Evolutionary conservation across 331 rosid species (phyloP).

Genomic region (Acacia pycnantha): DNA sequence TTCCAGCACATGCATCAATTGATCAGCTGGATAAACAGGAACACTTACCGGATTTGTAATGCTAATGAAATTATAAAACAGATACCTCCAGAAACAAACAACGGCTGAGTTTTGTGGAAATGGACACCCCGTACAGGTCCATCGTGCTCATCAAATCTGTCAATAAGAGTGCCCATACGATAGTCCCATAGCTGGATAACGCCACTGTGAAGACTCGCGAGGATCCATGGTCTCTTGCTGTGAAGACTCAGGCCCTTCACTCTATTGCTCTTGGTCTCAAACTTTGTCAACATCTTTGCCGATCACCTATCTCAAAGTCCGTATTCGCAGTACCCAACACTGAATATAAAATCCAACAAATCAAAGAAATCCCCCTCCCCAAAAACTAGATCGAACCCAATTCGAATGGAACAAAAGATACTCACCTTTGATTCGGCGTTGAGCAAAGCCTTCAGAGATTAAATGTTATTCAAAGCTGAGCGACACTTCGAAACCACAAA

Average conservation of each 20-base stretch:
- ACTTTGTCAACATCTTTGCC: conserved; percentile 90
- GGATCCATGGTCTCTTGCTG: conserved; percentile 95
- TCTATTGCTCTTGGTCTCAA: conserved; percentile 98
- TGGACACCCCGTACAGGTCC: conserved; percentile 99
- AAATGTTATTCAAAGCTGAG: neutral
- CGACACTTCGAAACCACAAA: neutral
- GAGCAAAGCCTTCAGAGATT: conserved; percentile 1
- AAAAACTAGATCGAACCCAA: conserved; percentile 8
- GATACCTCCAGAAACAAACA: conserved; percentile 95
- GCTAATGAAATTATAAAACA: neutral
- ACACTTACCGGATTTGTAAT: neutral
- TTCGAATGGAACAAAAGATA: neutral
- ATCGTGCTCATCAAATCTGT: conserved; percentile 93
- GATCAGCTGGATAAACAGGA: neutral
- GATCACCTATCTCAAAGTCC: conserved; percentile 21
- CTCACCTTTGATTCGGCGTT: neutral
- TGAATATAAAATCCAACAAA: neutral
- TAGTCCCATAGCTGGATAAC: conserved; percentile 99
- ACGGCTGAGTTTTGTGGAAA: conserved; percentile 96
- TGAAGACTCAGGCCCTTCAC: conserved; percentile 99
- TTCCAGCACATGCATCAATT: neutral
- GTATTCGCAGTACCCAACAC: neutral
- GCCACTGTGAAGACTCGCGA: conserved; percentile 99
- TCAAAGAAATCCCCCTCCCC: neutral
- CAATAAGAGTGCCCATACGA: conserved; percentile 97